Percentiles rank a stretch among this genome's conserved stretches.
Conservation (phyloP, 208 protist species). For the Crithidia expoeki region DNA sequence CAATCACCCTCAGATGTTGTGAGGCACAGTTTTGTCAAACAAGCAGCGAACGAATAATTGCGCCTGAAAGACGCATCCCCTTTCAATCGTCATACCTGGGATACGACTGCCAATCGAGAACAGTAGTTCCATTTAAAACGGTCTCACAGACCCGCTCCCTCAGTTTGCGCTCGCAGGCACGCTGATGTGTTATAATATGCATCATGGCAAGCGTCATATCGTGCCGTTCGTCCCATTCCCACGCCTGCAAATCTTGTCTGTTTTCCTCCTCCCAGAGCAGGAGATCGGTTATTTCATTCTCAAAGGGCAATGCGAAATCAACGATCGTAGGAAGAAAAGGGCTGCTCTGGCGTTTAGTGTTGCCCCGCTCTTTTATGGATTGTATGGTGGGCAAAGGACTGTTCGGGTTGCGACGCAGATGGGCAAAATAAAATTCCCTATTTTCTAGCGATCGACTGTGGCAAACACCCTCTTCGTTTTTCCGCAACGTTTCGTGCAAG, state of each 20-base stretch:
- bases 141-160: conserved; percentile 27
- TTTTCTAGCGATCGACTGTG: neutral
- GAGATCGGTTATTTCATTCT: neutral
- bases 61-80: no score
- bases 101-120: conserved; percentile 49
- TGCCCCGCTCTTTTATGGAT: neutral
- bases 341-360: no score
- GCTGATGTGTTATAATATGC: conserved; percentile 41
- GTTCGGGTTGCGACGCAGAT: conserved; percentile 9
- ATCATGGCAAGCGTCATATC: conserved; percentile 35
- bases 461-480: neutral
- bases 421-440: neutral
- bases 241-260: conserved; percentile 38
- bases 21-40: no score
- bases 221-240: conserved; percentile 43
- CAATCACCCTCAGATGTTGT: no score
- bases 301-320: neutral
- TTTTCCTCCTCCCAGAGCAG: conserved; percentile 37
- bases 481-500: neutral
- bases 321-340: neutral
- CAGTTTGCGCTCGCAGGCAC: conserved; percentile 22
- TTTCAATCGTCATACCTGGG: conserved; percentile 16
- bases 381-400: conserved; percentile 3
- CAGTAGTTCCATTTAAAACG: conserved; percentile 34
- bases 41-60: no score